Evolutionary conservation across 2,329 filamentous ascomycete genomes (phyloP).

Genomic region (Penicillium sp.): DNA sequence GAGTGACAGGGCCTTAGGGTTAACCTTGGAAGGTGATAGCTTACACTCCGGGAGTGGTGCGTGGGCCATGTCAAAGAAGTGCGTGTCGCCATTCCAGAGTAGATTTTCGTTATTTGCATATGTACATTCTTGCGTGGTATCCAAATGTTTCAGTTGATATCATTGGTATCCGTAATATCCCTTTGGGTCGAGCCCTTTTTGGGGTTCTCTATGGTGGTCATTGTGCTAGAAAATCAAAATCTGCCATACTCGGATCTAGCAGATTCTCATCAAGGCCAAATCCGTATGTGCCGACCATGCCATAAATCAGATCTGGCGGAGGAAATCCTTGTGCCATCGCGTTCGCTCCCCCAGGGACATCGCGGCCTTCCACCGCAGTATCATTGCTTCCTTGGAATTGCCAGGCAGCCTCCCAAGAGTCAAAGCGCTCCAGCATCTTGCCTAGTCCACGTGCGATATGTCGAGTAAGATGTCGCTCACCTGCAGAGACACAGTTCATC

Average conservation of each 20-base stretch:
- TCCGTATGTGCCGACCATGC: conserved; percentile 44
- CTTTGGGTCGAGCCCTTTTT: background rate
- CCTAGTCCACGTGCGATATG: conserved; percentile 42
- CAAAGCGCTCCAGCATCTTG: conserved; percentile 42
- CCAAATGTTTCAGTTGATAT: background rate
- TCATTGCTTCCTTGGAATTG: conserved; percentile 17
- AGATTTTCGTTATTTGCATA: conserved; percentile 15
- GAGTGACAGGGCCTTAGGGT: conserved; percentile 6
- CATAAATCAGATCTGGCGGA: conserved; percentile 41
- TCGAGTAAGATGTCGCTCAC: conserved; percentile 41
- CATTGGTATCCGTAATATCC: background rate
- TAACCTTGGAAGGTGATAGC: conserved; percentile 9
- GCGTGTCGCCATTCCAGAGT: conserved; percentile 6
- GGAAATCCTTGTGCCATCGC: conserved; percentile 42
- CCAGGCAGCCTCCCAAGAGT: conserved; percentile 38
- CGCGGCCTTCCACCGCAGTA: conserved; percentile 17
- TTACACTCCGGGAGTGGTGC: conserved; percentile 14
- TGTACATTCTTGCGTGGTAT: conserved; percentile 13
- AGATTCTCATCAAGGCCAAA: conserved; percentile 42
- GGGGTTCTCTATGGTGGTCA: conserved; percentile 9
- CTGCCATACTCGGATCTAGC: conserved; percentile 41
- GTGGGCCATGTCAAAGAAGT: conserved; percentile 8
- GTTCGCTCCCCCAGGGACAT: conserved; percentile 40
- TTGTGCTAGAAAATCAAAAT: conserved; percentile 39
- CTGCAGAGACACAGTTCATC: conserved; percentile 40